Evolutionary conservation across 2,329 filamentous ascomycete species (phyloP).

Genomic region (Aspergillus candidus): DNA sequence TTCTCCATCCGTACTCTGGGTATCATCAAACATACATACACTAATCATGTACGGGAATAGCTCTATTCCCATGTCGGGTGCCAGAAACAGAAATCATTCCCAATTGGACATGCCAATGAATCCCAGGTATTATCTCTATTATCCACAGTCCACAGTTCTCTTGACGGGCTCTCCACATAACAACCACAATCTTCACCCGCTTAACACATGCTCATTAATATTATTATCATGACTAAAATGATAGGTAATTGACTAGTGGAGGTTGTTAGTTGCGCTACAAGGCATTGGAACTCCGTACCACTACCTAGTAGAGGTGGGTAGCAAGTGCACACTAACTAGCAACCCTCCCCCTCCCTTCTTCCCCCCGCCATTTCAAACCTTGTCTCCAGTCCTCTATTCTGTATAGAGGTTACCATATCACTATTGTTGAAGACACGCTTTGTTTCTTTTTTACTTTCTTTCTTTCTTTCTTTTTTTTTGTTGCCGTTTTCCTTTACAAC

Average conservation of each 20-base stretch:
- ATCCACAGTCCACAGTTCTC: conserved; percentile 8
- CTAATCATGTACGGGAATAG: conserved; percentile 3
- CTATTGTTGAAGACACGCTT: no score
- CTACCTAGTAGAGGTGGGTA: no score
- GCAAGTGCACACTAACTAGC: no score
- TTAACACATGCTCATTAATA: no score
- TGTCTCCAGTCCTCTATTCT: no score
- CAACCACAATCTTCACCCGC: conserved; percentile 11
- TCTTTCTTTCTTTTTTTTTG: background rate
- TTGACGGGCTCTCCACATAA: conserved; percentile 18
- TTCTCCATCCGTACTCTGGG: no score
- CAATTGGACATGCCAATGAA: conserved; percentile 10
- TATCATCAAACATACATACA: no score
- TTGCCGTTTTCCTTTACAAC: background rate
- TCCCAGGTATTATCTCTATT: conserved; percentile 10
- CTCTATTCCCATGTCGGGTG: conserved; percentile 15
- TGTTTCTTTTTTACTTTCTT: background rate
- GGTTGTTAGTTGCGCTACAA: no score
- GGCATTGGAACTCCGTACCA: no score
- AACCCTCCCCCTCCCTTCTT: conserved; percentile 2
- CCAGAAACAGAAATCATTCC: conserved; percentile 22
- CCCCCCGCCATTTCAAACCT: background rate
- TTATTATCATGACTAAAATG: background rate
- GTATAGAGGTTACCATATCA: no score
- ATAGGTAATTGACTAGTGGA: no score